Percentiles rank a stretch among this genome's conserved stretches.
Evolutionary conservation across 139 green algal species (phyloP).

Genomic region (Pedinophyceae sp.): DNA sequence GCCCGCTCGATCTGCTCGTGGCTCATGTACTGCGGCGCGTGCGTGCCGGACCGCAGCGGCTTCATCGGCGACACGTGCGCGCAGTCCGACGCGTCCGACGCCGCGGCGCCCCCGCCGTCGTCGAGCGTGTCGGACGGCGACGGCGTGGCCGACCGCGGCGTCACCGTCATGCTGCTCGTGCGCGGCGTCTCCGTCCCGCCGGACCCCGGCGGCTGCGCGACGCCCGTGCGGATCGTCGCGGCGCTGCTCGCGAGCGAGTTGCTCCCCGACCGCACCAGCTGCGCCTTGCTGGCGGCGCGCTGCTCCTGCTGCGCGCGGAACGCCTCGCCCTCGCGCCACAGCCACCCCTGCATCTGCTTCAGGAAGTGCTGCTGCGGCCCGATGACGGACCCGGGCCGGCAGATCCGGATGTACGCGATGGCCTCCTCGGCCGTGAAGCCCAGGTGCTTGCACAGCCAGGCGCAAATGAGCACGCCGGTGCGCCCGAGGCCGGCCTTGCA

Average conservation of each 20-base stretch:
- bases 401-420: slow-evolving; percentile 84
- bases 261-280: slow-evolving; percentile 1
- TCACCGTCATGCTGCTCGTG: neutral
- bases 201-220: slow-evolving; percentile 3
- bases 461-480: slow-evolving; percentile 32
- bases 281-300: slow-evolving; percentile 1
- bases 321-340: slow-evolving; percentile 34
- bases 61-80: neutral
- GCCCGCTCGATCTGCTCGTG: neutral
- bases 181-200: neutral
- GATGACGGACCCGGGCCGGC: slow-evolving; percentile 75
- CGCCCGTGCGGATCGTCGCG: neutral
- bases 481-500: slow-evolving; percentile 91
- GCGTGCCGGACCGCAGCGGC: neutral
- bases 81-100: neutral
- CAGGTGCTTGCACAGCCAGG: neutral
- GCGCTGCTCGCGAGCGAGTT: neutral
- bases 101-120: neutral
- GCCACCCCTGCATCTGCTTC: slow-evolving; percentile 31
- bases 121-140: neutral
- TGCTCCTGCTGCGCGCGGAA: slow-evolving; percentile 11
- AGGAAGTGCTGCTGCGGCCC: slow-evolving; percentile 85
- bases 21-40: neutral
- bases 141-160: neutral
- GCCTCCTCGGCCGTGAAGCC: slow-evolving; percentile 50